These are phyloP conservation scores for Jackrogersella multiformis DNA, from an alignment of 495 filamentous ascomycete species.

Conservation along the genomic window DNA sequence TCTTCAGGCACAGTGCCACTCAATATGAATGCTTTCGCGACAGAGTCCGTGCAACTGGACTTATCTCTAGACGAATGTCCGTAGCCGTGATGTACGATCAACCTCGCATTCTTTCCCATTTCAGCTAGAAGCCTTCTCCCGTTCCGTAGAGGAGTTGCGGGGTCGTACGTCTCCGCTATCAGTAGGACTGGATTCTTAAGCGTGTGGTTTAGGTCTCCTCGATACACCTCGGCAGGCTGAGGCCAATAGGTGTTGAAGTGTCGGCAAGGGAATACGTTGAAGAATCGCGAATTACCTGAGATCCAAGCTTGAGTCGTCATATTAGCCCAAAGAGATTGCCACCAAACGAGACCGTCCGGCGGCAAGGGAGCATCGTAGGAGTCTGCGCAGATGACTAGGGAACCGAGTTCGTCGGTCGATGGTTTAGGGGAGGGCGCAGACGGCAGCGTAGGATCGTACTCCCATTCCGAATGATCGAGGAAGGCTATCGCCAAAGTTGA, in stretches of 20 bases:
- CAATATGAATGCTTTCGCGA: conserved; percentile 51
- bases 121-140: conserved; percentile 52
- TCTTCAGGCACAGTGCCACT: conserved; percentile 50
- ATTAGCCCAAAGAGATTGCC: conserved; percentile 53
- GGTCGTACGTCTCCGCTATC: conserved; percentile 59
- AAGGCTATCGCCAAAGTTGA: conserved; percentile 48
- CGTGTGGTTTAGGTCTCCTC: conserved; percentile 53
- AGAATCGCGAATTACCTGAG: conserved; percentile 55
- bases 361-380: conserved; percentile 53
- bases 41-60: conserved; percentile 52
- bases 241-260: conserved; percentile 57
- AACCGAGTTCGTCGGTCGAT: conserved; percentile 48
- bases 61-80: conserved; percentile 56
- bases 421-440: conserved; percentile 41
- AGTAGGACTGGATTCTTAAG: conserved; percentile 55
- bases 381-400: conserved; percentile 56
- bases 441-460: conserved; percentile 48
- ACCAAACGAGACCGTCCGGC: conserved; percentile 53
- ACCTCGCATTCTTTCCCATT: conserved; percentile 56
- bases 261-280: conserved; percentile 53
- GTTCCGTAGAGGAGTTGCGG: conserved; percentile 58
- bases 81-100: conserved; percentile 59
- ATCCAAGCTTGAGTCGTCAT: conserved; percentile 57
- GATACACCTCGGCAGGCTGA: conserved; percentile 53
- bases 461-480: conserved; percentile 51